Evolutionary conservation across 352 stramenopile species (phyloP), one percentile per base, ranked within the genome.

Genomic region (Thraustochytrium sp.): DNA sequence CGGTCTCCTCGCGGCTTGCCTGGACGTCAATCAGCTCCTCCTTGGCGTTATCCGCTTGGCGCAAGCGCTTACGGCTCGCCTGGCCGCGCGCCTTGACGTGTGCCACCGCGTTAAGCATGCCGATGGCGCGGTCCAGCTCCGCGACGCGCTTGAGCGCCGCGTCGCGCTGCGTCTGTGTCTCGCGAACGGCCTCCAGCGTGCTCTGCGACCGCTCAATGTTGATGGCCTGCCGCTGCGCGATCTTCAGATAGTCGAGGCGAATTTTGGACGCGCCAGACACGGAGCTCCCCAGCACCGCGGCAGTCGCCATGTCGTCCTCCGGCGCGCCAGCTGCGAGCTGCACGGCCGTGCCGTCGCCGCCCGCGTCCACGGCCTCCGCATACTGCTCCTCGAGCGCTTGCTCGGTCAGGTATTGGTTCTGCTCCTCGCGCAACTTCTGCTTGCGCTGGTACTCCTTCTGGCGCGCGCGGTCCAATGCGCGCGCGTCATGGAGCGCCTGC

Each of bases 261-360:
- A 80, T 80, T 31, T 80, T 80, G 34, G 68, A 80, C 0, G 68
- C 68, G 0, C 68, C 68, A 31, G 68, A 80, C 23, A 80, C 53
- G 18, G 68, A 80, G 68, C 68, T 80, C 8, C 68, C 68, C 4
- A 80, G 68, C 5, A 80, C 48, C 8, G 42, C 37, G 21, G 3
- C 26, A 0, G 65, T 62, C 29, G 68, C 29, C 40, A 62, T 40
- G 9, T n/a, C 42, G 46, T 62, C 49, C 37, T 77, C 29, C 9
- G 64, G 65, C 21, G 9, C 65, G 29, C 34, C 11, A 0, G 36
- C 9, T 11, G 42, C 65, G n/a, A n/a, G n/a, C n/a, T n/a, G n/a
- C n/a, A n/a, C n/a, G n/a, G n/a, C n/a, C n/a, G n/a, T n/a, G n/a
- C n/a, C n/a, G n/a, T n/a, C n/a, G n/a, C n/a, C n/a, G n/a, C n/a